A percentile compares a stretch with the other conserved stretches of the same genome.
Conservation (phyloP, 2,329 filamentous ascomycete genomes). For the Eutypella sp. region DNA sequence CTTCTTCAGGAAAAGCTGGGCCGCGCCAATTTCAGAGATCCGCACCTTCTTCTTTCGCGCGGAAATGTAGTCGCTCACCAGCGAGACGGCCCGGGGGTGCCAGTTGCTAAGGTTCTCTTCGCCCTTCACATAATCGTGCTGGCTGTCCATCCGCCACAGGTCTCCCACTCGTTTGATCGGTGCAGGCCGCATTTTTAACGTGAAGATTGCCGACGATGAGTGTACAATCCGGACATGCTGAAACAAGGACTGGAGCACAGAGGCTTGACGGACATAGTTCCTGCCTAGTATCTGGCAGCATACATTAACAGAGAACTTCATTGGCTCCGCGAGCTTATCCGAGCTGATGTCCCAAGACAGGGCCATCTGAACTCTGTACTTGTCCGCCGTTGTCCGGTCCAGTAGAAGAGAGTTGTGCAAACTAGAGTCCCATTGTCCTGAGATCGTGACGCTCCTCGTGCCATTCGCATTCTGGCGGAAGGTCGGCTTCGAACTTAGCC, state of each 20-base stretch:
- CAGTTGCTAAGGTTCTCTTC: conserved; percentile 82
- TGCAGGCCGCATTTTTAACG: conserved; percentile 76
- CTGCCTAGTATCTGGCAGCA: conserved; percentile 80
- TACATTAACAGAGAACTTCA: conserved; percentile 78
- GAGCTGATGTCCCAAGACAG: conserved; percentile 83
- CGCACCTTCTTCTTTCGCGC: conserved; percentile 69
- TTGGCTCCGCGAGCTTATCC: conserved; percentile 77
- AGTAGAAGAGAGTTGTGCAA: conserved; percentile 86
- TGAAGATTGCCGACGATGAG: conserved; percentile 82
- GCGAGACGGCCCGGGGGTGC: conserved; percentile 82
- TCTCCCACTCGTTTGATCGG: conserved; percentile 90
- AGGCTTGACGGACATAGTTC: conserved; percentile 78
- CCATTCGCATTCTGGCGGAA: conserved; percentile 86
- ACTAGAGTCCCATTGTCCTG: conserved; percentile 96
- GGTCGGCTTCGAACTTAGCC: conserved; percentile 70
- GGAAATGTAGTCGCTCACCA: conserved; percentile 82
- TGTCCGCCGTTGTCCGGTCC: conserved; percentile 90
- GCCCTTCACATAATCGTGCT: conserved; percentile 92
- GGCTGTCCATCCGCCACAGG: conserved; percentile 93
- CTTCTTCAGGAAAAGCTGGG: conserved; percentile 60
- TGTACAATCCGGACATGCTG: conserved; percentile 81
- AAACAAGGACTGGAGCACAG: conserved; percentile 83
- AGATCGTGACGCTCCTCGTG: conserved; percentile 77
- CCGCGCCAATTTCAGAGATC: conserved; percentile 73
- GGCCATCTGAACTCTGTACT: conserved; percentile 83